Evolutionary conservation across 306 rosid species (phyloP).

Genomic region (Cicer judaicum): DNA sequence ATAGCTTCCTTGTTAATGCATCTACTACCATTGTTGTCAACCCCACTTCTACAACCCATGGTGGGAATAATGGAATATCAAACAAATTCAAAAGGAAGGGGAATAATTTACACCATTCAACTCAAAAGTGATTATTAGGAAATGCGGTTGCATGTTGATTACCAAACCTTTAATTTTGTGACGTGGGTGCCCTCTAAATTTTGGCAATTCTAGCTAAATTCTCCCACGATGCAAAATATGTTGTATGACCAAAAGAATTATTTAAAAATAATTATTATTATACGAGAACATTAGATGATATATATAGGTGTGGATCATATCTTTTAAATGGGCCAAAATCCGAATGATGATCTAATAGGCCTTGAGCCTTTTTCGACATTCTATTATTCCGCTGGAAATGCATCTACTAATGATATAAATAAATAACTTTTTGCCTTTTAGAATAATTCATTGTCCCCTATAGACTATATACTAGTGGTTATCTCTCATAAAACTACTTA

Average conservation of each 20-base stretch:
- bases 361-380: slow-evolving; percentile 5
- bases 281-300: slow-evolving; percentile 20
- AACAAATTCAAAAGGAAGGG: background rate
- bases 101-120: slow-evolving; percentile 21
- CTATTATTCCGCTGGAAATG: slow-evolving; percentile 23
- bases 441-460: slow-evolving; percentile 14
- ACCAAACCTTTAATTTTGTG: background rate
- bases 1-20: slow-evolving; percentile 40
- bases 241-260: background rate
- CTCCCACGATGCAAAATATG: background rate
- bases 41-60: slow-evolving; percentile 18
- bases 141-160: slow-evolving; percentile 23
- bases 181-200: slow-evolving; percentile 28
- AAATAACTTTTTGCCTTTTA: slow-evolving; percentile 4
- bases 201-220: background rate
- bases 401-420: background rate
- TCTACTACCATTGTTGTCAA: slow-evolving; percentile 34
- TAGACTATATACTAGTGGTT: background rate
- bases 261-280: background rate
- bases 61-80: slow-evolving; percentile 42
- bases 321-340: slow-evolving; percentile 28
- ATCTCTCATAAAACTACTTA: background rate
- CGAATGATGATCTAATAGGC: slow-evolving; percentile 37
- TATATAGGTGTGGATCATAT: slow-evolving; percentile 27
- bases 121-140: slow-evolving; percentile 8